Base-by-base conservation (phyloP, 2,329 filamentous ascomycete species). In the Alternaria incomplexa region DNA sequence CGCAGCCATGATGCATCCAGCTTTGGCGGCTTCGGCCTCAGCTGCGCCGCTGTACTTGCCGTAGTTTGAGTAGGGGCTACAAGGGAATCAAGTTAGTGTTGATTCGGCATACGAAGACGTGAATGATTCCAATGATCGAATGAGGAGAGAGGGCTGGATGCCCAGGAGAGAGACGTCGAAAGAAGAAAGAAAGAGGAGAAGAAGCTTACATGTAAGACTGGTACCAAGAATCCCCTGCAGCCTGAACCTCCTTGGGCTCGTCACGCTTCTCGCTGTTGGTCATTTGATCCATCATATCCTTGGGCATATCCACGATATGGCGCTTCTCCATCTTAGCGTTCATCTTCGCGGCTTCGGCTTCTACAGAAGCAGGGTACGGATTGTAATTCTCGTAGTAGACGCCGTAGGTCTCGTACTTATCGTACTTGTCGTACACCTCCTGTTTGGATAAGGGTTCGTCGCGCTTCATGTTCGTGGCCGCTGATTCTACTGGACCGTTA, bases 361-460 rank as follows among this genome's bases (percentile, higher is more conserved):
- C 57, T 23, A 43, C 57, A 4, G 50, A 50, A 26, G 57, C 26
- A n/a, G 48, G 26, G 20, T 59, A 59, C 15, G 48, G 48, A 25
- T 50, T 45, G 22, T 54, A 54, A 5, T 26, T 36, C 23, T 43
- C 47, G 56, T 48, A 48, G 3, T 25, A 28, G 2, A 36, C 17
- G 25, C 48, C 56, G 15, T 58, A 58, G 11, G 15, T 10, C 9
- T 20, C 17, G 44, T 61, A 61, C 25, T 17, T 11, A 3, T 53
- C 52, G 12, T 57, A 61, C 15, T 13, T 20, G 0, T 30, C 32
- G 11, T 61, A 56, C 23, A 9, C 22, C 15, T 61, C 30, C 5
- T 45, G 36, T 7, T n/a, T n/a, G 4, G 53, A 25, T 11, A 50
- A 32, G 13, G 36, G 8, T 15, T 12, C 26, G 25, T 57, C 46